Conservation (phyloP, 768 basidiomycete species). For the Trichaptum fuscoviolaceum region DNA sequence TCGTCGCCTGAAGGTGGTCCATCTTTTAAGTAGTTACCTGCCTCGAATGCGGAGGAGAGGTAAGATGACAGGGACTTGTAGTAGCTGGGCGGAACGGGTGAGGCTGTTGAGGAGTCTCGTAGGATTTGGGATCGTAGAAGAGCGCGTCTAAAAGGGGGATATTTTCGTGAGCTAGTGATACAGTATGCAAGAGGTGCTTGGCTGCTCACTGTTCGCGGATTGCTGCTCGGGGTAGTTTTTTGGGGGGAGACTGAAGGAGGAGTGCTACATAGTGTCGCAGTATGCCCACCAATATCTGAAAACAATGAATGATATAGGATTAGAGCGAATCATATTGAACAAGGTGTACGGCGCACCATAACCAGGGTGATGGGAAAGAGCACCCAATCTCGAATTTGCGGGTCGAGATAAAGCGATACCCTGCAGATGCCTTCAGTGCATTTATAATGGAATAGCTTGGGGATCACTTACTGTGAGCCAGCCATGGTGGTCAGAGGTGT, state of each 20-base stretch:
- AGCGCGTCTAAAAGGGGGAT: slow-evolving; percentile 47
- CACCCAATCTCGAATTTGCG: slow-evolving; percentile 92
- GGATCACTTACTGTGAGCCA: slow-evolving; percentile 10
- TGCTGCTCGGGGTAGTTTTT: slow-evolving; percentile 69
- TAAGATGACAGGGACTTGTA: slow-evolving; percentile 73
- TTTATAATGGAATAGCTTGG: background rate
- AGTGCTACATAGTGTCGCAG: slow-evolving; percentile 89
- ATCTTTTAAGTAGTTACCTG: slow-evolving; percentile 84
- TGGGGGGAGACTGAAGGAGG: slow-evolving; percentile 78
- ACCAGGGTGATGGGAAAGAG: slow-evolving; percentile 95
- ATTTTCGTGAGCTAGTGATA: slow-evolving; percentile 4
- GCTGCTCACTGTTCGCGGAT: slow-evolving; percentile 86
- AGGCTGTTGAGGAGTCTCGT: slow-evolving; percentile 72
- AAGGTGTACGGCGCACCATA: slow-evolving; percentile 58
- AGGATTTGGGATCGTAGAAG: slow-evolving; percentile 80
- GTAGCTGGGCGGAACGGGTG: slow-evolving; percentile 69
- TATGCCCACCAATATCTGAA: slow-evolving; percentile 86
- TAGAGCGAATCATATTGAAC: background rate
- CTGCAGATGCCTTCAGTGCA: slow-evolving; percentile 18
- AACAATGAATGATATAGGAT: slow-evolving; percentile 1
- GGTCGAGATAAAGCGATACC: slow-evolving; percentile 74
- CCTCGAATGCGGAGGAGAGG: slow-evolving; percentile 63
- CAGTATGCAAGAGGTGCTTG: slow-evolving; percentile 14
- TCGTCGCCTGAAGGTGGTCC: slow-evolving; percentile 61
- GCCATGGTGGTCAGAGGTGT: slow-evolving; percentile 9